phyloP scores from a whole-genome alignment of 2,329 filamentous ascomycete species.

The Cercospora sp. region DNA sequence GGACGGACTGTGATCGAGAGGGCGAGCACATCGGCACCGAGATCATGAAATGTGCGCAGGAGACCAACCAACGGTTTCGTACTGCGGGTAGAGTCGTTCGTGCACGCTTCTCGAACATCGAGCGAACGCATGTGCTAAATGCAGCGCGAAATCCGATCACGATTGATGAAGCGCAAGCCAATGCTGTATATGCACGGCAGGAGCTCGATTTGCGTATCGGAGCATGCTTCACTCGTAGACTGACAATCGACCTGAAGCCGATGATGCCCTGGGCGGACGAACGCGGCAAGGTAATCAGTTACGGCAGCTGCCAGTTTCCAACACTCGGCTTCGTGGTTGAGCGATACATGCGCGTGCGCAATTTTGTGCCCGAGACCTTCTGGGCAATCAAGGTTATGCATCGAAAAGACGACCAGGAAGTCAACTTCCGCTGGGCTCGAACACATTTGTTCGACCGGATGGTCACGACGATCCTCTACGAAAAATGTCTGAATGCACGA shows the following conservation, averaged over 20 bases:
- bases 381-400: conserved; percentile 90
- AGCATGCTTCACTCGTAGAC: conserved; percentile 85
- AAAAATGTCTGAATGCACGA: conserved; percentile 76
- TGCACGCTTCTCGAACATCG: conserved; percentile 93
- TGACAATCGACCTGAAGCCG: conserved; percentile 73
- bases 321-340: conserved; percentile 97
- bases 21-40: conserved; percentile 95
- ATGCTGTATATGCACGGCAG: conserved; percentile 83
- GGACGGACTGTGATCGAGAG: conserved; percentile 98
- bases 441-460: conserved; percentile 85
- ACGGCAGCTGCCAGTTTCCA: conserved; percentile 84
- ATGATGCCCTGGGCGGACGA: conserved; percentile 78
- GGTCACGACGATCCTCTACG: conserved; percentile 76
- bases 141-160: conserved; percentile 75
- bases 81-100: conserved; percentile 67
- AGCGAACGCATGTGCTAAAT: conserved; percentile 84
- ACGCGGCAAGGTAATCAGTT: conserved; percentile 45
- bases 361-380: conserved; percentile 88
- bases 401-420: conserved; percentile 71
- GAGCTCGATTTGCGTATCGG: conserved; percentile 92
- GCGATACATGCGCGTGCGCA: conserved; percentile 87
- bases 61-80: conserved; percentile 67
- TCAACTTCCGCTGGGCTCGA: conserved; percentile 81
- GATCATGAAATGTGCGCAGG: conserved; percentile 76
- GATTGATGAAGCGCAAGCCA: conserved; percentile 81